These are phyloP conservation scores for Hanseniaspora singularis DNA, from an alignment of 805 yeast genomes.

Conservation along the genomic window DNA sequence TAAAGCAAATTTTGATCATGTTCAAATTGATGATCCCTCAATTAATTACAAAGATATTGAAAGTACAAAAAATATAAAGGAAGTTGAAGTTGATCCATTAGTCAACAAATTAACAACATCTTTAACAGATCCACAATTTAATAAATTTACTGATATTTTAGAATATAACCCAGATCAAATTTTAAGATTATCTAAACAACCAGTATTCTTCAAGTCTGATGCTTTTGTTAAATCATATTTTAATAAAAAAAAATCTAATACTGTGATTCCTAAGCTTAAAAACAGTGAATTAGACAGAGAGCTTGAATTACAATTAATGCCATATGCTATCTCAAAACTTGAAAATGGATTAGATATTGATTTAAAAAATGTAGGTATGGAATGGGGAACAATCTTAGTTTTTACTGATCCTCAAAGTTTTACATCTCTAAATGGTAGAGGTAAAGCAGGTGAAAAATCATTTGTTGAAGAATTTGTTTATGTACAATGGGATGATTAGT, in stretches of 20 bases:
- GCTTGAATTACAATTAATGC: conserved; percentile 89
- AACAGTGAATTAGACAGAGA: conserved; percentile 37
- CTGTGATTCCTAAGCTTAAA: conserved; percentile 2
- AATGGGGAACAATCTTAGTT: conserved; percentile 90
- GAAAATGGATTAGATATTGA: conserved; percentile 41
- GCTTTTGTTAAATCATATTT: conserved; percentile 9
- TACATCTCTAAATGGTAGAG: conserved; percentile 43
- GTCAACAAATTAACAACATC: conserved; percentile 40
- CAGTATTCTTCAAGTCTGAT: conserved; percentile 17
- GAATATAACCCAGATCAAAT: conserved; percentile 81
- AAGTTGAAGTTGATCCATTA: conserved; percentile 29
- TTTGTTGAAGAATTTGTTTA: conserved; percentile 71
- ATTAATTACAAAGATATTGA: conserved; percentile 25
- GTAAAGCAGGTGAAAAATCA: conserved; percentile 45
- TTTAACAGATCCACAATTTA: conserved; percentile 67
- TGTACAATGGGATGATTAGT: conserved; percentile 68
- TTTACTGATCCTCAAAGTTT: conserved; percentile 64
- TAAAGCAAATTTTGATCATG: conserved; percentile 26
- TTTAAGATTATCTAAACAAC: conserved; percentile 37
- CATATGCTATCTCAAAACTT: conserved; percentile 73
- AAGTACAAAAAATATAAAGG: conserved; percentile 13
- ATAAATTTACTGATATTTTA: conserved; percentile 60
- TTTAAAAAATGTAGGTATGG: conserved; percentile 58
- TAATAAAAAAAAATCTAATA: background rate
- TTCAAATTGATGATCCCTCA: conserved; percentile 41